Evolutionary conservation across 768 basidiomycete species (phyloP).

Genomic region (Neoboletus magnificus): DNA sequence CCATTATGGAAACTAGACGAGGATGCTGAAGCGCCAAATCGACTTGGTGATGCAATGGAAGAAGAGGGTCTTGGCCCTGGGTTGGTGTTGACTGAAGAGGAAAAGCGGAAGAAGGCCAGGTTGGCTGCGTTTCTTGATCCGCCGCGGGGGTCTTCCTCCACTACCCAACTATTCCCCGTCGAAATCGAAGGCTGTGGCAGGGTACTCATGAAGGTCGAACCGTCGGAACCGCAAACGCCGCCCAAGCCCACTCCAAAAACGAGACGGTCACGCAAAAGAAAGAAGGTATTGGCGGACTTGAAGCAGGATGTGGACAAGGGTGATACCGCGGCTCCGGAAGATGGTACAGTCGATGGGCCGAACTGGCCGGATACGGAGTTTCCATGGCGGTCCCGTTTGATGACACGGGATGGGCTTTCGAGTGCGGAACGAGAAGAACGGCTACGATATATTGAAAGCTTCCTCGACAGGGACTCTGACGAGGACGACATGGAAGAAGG

Average conservation of each 20-base stretch:
- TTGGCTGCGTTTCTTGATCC: conserved; percentile 63
- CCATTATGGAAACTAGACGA: conserved; percentile 20
- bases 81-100: conserved; percentile 46
- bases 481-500: conserved; percentile 37
- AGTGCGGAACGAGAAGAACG: conserved; percentile 59
- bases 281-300: conserved; percentile 35
- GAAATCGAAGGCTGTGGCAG: conserved; percentile 68
- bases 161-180: conserved; percentile 51
- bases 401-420: conserved; percentile 49
- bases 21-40: conserved; percentile 13
- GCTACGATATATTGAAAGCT: conserved; percentile 63
- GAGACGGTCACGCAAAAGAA: conserved; percentile 50
- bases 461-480: conserved; percentile 72
- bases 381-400: conserved; percentile 68
- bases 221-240: conserved; percentile 34
- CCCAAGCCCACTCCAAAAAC: conserved; percentile 35
- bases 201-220: conserved; percentile 58
- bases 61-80: conserved; percentile 9
- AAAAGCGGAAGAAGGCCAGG: conserved; percentile 63
- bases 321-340: conserved; percentile 20
- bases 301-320: conserved; percentile 15
- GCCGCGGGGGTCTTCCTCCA: conserved; percentile 33
- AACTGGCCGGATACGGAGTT: conserved; percentile 81
- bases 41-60: conserved; percentile 7
- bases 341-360: conserved; percentile 45